phyloP scores from a whole-genome alignment of 305 asterid species.

The Fraxinus xanthoxyloides region DNA sequence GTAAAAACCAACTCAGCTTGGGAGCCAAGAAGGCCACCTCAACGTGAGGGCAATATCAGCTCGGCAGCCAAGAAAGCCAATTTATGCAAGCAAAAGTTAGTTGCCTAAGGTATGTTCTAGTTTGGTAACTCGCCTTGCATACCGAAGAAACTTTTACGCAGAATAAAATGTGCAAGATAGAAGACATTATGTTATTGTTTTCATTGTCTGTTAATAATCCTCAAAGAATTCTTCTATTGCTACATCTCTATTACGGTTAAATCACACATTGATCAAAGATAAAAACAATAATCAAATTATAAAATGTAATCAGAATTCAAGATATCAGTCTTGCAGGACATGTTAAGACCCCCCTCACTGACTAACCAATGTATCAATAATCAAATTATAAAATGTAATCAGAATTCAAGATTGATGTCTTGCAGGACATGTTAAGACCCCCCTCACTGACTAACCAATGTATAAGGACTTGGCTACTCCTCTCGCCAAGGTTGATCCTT shows the following conservation, averaged over 20 bases:
- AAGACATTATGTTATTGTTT: not conserved
- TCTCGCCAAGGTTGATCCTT: not conserved
- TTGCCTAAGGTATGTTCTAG: not conserved
- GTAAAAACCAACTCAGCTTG: not conserved
- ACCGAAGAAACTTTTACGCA: not conserved
- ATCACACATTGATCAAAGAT: not conserved
- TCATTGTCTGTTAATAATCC: not conserved
- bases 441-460: not conserved
- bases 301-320: not conserved
- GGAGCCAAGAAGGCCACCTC: not conserved
- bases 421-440: not conserved
- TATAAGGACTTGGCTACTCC: not conserved
- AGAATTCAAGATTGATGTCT: not conserved
- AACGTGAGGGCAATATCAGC: not conserved
- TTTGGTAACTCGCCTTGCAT: not conserved
- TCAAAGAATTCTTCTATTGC: not conserved
- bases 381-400: no score
- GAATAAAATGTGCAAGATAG: not conserved
- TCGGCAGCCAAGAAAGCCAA: not conserved
- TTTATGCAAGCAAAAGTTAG: not conserved
- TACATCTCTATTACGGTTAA: not conserved
- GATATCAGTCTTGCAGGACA: not conserved
- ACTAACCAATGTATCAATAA: not conserved
- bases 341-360: not conserved
- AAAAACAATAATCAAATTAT: not conserved